Evolutionary conservation across 805 yeast species (phyloP).

Genomic region (Saccharomycopsis synnaedendra): DNA sequence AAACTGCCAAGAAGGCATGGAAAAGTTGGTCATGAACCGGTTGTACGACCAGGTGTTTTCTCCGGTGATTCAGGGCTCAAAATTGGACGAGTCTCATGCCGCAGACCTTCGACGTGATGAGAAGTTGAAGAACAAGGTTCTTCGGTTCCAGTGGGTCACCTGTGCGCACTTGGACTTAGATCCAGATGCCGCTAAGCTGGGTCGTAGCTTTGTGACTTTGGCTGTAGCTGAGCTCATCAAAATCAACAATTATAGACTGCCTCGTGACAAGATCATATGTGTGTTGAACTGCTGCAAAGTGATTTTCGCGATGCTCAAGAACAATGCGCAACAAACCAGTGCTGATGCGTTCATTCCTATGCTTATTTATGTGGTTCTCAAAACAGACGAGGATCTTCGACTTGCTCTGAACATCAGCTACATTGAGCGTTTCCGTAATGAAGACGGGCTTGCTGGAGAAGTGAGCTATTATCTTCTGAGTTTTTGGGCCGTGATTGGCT

Average conservation of each 20-base stretch:
- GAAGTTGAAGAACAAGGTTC: slow-evolving; percentile 36
- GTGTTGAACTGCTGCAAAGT: slow-evolving; percentile 86
- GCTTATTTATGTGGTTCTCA: slow-evolving; percentile 65
- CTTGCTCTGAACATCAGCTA: slow-evolving; percentile 73
- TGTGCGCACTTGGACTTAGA: slow-evolving; percentile 74
- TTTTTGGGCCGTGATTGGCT: slow-evolving; percentile 79
- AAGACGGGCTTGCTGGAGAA: slow-evolving; percentile 73
- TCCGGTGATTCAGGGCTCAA: slow-evolving; percentile 34
- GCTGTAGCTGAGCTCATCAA: slow-evolving; percentile 70
- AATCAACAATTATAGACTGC: slow-evolving; percentile 78
- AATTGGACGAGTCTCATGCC: slow-evolving; percentile 42
- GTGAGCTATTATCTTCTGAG: slow-evolving; percentile 85
- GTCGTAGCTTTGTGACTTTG: slow-evolving; percentile 45
- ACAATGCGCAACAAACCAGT: slow-evolving; percentile 48
- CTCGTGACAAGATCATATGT: slow-evolving; percentile 89
- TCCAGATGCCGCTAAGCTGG: slow-evolving; percentile 32
- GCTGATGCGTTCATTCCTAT: slow-evolving; percentile 95
- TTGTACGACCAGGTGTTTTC: slow-evolving; percentile 70
- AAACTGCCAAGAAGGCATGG: slow-evolving; percentile 84
- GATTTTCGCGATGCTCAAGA: slow-evolving; percentile 76
- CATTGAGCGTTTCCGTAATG: slow-evolving; percentile 74
- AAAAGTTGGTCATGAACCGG: slow-evolving; percentile 84
- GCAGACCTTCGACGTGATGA: slow-evolving; percentile 56
- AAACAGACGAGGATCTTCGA: slow-evolving; percentile 20
- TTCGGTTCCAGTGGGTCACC: slow-evolving; percentile 60